Evolutionary conservation across 352 stramenopile species (phyloP).

Genomic region (Phytophthora podocarpi): DNA sequence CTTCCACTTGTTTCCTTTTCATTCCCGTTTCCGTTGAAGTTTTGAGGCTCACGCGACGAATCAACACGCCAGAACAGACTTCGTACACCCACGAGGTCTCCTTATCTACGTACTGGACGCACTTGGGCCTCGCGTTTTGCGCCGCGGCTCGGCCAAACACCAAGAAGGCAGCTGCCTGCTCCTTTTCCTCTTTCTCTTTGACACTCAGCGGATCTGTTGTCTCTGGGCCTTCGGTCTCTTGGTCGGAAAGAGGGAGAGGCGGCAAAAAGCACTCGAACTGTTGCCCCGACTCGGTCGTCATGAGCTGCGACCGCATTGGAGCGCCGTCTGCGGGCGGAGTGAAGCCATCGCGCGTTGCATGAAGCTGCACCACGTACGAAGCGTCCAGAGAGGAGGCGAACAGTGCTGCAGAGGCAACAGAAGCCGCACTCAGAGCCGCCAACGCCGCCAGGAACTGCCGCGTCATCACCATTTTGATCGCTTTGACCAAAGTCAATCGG

Average conservation of each 20-base stretch:
- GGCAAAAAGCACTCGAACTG: conserved; percentile 81
- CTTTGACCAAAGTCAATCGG: background rate
- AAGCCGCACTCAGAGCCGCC: conserved; percentile 7
- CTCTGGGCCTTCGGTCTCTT: conserved; percentile 1
- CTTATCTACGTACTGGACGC: conserved; percentile 65
- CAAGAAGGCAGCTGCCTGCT: conserved; percentile 34
- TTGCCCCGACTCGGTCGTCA: conserved; percentile 68
- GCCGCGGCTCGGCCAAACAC: conserved; percentile 56
- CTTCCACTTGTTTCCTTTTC: conserved; percentile 9
- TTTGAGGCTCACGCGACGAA: conserved; percentile 54
- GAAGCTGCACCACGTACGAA: conserved; percentile 76
- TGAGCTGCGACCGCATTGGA: conserved; percentile 49
- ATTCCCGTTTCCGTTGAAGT: conserved; percentile 5
- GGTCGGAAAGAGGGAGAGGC: conserved; percentile 12
- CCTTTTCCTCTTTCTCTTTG: conserved; percentile 8
- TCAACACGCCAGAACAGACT: conserved; percentile 59
- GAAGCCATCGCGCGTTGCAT: conserved; percentile 50
- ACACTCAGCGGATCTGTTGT: background rate
- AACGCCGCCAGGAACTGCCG: conserved; percentile 17
- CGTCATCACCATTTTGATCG: conserved; percentile 23
- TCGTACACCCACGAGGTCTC: conserved; percentile 65
- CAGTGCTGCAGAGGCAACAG: background rate
- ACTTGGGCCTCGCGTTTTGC: conserved; percentile 65
- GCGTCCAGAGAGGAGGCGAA: conserved; percentile 36
- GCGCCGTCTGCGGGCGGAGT: conserved; percentile 17